Base-by-base conservation (phyloP, 345 rosid species). In the Diplotaxis tenuifolia region DNA sequence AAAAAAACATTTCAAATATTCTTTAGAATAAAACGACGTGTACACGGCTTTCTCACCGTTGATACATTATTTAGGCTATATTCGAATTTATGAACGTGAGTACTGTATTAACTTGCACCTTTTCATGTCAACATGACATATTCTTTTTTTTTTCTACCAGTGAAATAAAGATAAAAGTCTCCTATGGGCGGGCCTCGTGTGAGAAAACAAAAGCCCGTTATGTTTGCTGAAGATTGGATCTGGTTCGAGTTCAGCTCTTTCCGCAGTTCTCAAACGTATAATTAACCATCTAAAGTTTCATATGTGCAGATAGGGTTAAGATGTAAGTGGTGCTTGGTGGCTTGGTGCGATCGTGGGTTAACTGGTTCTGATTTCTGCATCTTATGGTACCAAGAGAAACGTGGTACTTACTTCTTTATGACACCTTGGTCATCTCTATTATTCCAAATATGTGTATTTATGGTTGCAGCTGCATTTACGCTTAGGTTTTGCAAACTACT, bases 311-410 rank as follows among this genome's bases (percentile, higher is more conserved):
- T 90, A 47, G 71, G 92, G 86, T 75, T 92, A 65, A 96, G 70
- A 79, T 82, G 73, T 95, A 93, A 85, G 86, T 92, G 55, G 77
- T 72, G 4, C 91, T 90, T 31, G 98, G 95, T 50, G 93, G 83
- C 0, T 77, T 78, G 0, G 45, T 29, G 32, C 32, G 6, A 29
- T 29, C 32, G 6, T 82, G 32, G 98, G 98, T 3, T 3, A n/a
- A n/a, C 3, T 1, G 28, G 1, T 19, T 79, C 79, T 1, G 8
- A 68, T 38, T 84, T 90, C 78, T 82, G 86, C 29, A 71, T 74
- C 47, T 60, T 88, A 28, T 92, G 98, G 95, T 78, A 77, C 72
- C 28, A 25, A 25, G 3, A 23, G 25, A 25, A 74, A 68, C 76
- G 25, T 90, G 98, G 96, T 57, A 83, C 27, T 67, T 71, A 7